Conservation (phyloP, 768 basidiomycete genomes). For the Cystofilobasidium ferigula region DNA sequence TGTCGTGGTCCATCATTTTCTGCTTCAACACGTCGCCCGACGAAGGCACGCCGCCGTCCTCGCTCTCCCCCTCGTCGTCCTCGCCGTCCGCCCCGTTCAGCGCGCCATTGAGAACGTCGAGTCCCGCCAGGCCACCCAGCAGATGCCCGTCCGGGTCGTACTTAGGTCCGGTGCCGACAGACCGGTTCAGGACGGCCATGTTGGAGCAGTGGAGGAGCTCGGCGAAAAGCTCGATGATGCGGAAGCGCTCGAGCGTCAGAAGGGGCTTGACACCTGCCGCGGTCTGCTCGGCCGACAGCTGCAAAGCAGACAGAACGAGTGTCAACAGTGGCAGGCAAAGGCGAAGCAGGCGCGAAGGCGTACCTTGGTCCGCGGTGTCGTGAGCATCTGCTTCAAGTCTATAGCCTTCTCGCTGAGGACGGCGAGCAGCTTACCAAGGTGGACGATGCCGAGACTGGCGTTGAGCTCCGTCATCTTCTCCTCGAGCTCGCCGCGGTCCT, state of each 20-base stretch:
- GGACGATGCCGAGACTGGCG: slow-evolving; percentile 50
- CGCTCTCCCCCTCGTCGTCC: slow-evolving; percentile 44
- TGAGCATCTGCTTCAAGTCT: slow-evolving; percentile 58
- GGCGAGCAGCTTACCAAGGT: slow-evolving; percentile 70
- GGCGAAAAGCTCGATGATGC: slow-evolving; percentile 91
- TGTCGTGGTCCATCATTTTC: slow-evolving; percentile 59
- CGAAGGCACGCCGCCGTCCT: slow-evolving; percentile 28
- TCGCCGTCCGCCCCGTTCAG: slow-evolving; percentile 50
- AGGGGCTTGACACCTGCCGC: slow-evolving; percentile 53
- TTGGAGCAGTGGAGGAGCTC: slow-evolving; percentile 96
- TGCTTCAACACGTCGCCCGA: slow-evolving; percentile 70
- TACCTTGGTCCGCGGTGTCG: slow-evolving; percentile 65
- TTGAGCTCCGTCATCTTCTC: slow-evolving; percentile 33
- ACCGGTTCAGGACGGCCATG: slow-evolving; percentile 87
- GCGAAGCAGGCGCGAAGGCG: slow-evolving; percentile 33
- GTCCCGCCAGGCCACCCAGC: slow-evolving; percentile 68
- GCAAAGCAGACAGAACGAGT: background rate
- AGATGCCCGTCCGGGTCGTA: slow-evolving; percentile 75
- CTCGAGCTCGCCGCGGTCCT: slow-evolving; percentile 28
- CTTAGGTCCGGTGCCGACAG: slow-evolving; percentile 53
- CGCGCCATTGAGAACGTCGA: slow-evolving; percentile 78
- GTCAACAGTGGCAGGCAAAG: background rate
- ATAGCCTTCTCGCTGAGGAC: slow-evolving; percentile 58
- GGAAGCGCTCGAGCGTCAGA: slow-evolving; percentile 86
- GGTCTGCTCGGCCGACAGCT: background rate